A percentile compares a stretch with the other conserved stretches of the same genome.
Conservation (phyloP, 83 land plant genomes). For the Thuja plicata region DNA sequence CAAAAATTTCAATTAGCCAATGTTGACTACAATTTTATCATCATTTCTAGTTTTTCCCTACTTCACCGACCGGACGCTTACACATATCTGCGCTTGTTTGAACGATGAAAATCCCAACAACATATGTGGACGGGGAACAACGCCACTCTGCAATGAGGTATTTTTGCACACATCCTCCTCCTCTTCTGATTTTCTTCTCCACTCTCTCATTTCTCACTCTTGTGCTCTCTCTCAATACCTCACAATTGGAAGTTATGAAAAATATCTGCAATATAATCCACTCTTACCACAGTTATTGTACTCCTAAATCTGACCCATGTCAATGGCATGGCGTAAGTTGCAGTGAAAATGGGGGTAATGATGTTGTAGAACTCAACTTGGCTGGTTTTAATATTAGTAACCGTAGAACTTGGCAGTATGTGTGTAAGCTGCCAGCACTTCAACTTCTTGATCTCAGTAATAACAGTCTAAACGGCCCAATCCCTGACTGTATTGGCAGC, state of each 20-base stretch:
- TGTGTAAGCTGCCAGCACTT: background rate
- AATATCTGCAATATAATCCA: background rate
- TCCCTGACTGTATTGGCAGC: background rate
- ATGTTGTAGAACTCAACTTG: background rate
- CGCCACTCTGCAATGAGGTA: too few species aligned
- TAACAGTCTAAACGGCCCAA: background rate
- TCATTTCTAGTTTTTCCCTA: background rate
- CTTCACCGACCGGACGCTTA: too few species aligned
- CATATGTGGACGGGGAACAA: too few species aligned
- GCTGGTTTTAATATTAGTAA: background rate
- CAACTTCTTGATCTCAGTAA: background rate
- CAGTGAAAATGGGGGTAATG: background rate
- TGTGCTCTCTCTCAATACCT: too few species aligned
- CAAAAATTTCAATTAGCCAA: too few species aligned
- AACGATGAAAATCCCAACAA: background rate
- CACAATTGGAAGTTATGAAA: background rate
- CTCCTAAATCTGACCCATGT: background rate
- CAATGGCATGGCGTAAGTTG: background rate
- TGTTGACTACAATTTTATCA: background rate
- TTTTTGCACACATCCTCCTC: too few species aligned
- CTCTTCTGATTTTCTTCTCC: too few species aligned
- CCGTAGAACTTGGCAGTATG: background rate
- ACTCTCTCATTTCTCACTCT: too few species aligned
- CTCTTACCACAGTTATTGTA: background rate
- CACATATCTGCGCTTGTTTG: background rate